Conservation (phyloP, 2,329 filamentous ascomycete genomes). For the Botryotinia narcissicola region DNA sequence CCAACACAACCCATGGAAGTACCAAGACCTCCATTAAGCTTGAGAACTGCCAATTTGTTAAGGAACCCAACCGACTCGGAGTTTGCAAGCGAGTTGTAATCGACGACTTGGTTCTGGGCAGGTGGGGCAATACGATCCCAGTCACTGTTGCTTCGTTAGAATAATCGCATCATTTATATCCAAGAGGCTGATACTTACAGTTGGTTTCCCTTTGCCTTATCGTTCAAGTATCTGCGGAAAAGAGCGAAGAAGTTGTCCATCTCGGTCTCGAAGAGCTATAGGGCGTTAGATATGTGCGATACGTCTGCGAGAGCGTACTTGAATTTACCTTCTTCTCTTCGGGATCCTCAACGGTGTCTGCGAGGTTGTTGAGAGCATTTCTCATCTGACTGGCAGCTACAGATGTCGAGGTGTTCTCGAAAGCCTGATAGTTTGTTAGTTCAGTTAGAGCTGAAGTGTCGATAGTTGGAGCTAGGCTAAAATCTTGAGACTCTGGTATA, state of each 20-base stretch:
- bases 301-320: neutral
- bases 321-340: conserved; percentile 73
- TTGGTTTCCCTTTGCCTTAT: conserved; percentile 96
- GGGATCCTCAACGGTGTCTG: conserved; percentile 83
- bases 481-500: neutral
- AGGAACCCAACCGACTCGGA: conserved; percentile 90
- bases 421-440: conserved; percentile 61
- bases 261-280: conserved; percentile 90
- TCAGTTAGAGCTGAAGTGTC: neutral
- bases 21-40: conserved; percentile 98
- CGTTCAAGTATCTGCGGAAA: conserved; percentile 96
- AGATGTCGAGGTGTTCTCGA: conserved; percentile 98
- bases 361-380: conserved; percentile 89
- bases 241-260: conserved; percentile 99
- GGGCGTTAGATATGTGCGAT: conserved; percentile 5
- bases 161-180: conserved; percentile 13
- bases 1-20: conserved; percentile 99
- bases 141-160: conserved; percentile 56
- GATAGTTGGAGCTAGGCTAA: neutral
- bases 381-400: conserved; percentile 99
- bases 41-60: conserved; percentile 95
- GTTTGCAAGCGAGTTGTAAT: conserved; percentile 88
- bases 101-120: conserved; percentile 88
- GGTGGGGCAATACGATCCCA: conserved; percentile 97
- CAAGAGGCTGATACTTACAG: conserved; percentile 52